A percentile compares a stretch with the other conserved stretches of the same genome.
Evolutionary conservation across 2,329 filamentous ascomycete species (phyloP).

Genomic region (Mycosphaerella sp.): DNA sequence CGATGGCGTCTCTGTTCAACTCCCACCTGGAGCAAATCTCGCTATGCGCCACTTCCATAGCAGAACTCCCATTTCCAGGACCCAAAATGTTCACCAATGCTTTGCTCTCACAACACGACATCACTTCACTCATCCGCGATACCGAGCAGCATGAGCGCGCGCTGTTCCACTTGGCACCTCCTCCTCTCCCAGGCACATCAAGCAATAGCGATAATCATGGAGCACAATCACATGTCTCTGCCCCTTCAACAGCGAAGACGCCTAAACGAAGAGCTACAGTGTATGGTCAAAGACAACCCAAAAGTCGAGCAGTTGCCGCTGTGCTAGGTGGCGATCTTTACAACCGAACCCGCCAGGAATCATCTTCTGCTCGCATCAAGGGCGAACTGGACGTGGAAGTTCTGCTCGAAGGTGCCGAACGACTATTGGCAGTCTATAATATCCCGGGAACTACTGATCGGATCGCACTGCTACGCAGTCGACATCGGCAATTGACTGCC

Average conservation of each 20-base stretch:
- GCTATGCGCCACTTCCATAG: conserved; percentile 44
- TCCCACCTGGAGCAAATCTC: conserved; percentile 48
- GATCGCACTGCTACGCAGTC: conserved; percentile 64
- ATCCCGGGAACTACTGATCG: conserved; percentile 71
- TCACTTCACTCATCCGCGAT: conserved; percentile 89
- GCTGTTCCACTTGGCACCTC: conserved; percentile 82
- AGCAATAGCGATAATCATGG: conserved; percentile 36
- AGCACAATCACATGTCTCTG: conserved; percentile 9
- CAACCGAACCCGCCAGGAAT: conserved; percentile 62
- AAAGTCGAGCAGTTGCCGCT: conserved; percentile 80
- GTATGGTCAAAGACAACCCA: conserved; percentile 46
- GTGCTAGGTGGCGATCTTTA: conserved; percentile 85
- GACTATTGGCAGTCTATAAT: conserved; percentile 80
- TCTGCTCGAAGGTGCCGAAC: conserved; percentile 78
- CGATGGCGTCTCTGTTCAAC: conserved; percentile 39
- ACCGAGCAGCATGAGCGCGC: conserved; percentile 92
- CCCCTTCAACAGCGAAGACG: conserved; percentile 14
- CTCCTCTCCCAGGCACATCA: conserved; percentile 45
- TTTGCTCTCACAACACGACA: conserved; percentile 74
- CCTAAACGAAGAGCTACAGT: conserved; percentile 45
- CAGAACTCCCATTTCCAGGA: conserved; percentile 60
- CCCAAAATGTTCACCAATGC: conserved; percentile 97
- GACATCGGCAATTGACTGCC: conserved; percentile 63
- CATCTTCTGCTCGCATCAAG: conserved; percentile 44
- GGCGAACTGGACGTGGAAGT: conserved; percentile 83